These are phyloP conservation scores for Solanum megistacrolobum DNA, from an alignment of 257 asterid genomes.

Conservation along the genomic window DNA sequence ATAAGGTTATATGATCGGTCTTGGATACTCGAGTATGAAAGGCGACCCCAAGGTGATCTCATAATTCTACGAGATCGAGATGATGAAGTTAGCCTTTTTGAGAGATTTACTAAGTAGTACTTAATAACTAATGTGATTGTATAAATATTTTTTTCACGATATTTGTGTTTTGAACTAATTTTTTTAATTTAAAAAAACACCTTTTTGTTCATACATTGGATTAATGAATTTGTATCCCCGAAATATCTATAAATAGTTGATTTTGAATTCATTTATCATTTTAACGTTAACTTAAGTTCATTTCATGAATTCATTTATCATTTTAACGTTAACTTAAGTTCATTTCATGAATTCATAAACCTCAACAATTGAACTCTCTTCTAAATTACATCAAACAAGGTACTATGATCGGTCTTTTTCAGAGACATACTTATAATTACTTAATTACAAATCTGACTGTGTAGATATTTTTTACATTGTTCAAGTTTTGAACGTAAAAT, in stretches of 20 bases:
- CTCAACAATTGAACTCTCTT: not conserved
- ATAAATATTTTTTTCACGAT: not conserved
- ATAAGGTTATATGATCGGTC: not conserved
- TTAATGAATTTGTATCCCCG: not conserved
- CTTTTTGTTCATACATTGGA: not conserved
- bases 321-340: not conserved
- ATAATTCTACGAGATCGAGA: not conserved
- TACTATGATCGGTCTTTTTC: not conserved
- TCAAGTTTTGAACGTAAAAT: not conserved
- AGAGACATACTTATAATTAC: not conserved
- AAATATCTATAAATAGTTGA: not conserved
- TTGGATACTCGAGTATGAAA: not conserved
- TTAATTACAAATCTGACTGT: not conserved
- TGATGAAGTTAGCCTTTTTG: not conserved
- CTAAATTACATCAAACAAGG: not conserved
- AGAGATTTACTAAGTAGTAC: not conserved
- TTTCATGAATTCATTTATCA: not conserved
- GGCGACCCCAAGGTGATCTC: not conserved
- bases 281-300: not conserved
- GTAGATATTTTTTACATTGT: not conserved
- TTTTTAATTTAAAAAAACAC: not conserved
- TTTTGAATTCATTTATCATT: not conserved
- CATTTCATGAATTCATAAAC: not conserved
- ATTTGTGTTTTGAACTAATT: not conserved
- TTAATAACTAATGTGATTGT: not conserved